Conservation (phyloP, 2,329 filamentous ascomycete species). For the Fusarium sp. region DNA sequence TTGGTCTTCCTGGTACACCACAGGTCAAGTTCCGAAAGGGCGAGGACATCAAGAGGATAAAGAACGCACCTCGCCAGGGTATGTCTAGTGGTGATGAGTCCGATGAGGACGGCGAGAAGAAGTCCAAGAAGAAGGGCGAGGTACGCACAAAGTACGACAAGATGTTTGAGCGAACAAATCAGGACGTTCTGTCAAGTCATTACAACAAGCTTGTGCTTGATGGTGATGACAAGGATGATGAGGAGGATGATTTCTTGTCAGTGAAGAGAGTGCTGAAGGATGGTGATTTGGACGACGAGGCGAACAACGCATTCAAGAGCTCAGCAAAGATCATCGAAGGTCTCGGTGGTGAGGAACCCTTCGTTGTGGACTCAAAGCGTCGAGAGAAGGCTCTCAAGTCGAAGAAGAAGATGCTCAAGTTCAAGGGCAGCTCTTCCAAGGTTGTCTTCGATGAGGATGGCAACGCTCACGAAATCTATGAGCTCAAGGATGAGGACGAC, state of each 20-base stretch:
- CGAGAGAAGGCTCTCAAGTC: conserved; percentile 94
- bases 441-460: conserved; percentile 94
- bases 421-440: conserved; percentile 87
- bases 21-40: conserved; percentile 94
- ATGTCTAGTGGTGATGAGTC: conserved; percentile 72
- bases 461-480: conserved; percentile 84
- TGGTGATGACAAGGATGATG: conserved; percentile 61
- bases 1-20: conserved; percentile 91
- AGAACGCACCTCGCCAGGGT: conserved; percentile 82
- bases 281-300: conserved; percentile 69
- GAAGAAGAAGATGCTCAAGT: conserved; percentile 93
- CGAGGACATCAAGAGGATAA: conserved; percentile 85
- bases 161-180: conserved; percentile 97
- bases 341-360: conserved; percentile 76
- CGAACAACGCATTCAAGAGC: conserved; percentile 57
- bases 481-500: conserved; percentile 85
- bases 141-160: conserved; percentile 96
- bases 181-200: conserved; percentile 93
- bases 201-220: conserved; percentile 86
- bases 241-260: conserved; percentile 81
- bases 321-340: conserved; percentile 72
- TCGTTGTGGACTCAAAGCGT: conserved; percentile 93
- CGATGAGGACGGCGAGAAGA: conserved; percentile 64
- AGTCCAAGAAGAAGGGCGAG: conserved; percentile 73
- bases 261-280: conserved; percentile 89